Percentiles rank a stretch among this genome's conserved stretches.
These are phyloP conservation scores for Crithidia bombi DNA, from an alignment of 208 protist species.

Conservation along the genomic window DNA sequence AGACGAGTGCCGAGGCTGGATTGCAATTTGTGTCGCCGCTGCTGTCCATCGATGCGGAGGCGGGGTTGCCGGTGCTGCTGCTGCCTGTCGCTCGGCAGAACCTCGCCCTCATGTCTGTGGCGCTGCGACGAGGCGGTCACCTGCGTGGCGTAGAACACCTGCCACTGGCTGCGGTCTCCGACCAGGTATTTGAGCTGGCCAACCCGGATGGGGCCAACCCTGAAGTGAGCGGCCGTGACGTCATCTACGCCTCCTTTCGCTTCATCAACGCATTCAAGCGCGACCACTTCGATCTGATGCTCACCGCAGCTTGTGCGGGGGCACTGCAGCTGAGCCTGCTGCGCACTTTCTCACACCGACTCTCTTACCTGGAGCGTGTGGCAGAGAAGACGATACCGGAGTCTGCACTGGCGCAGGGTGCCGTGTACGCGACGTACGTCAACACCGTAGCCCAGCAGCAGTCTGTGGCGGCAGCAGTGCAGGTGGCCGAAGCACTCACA, in stretches of 20 bases:
- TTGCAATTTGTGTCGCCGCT: constrained; percentile 28
- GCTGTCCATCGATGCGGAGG: constrained; percentile 26
- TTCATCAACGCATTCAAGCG: constrained; percentile 37
- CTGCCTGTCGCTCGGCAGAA: constrained; percentile 74
- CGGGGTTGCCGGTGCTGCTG: constrained; percentile 45
- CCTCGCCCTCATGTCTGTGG: constrained; percentile 61
- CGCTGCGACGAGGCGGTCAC: constrained; percentile 38
- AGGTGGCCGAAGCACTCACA: constrained; percentile 32
- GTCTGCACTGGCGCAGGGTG: constrained; percentile 36
- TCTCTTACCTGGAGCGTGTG: constrained; percentile 57
- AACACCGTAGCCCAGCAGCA: constrained; percentile 38
- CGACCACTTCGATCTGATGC: constrained; percentile 29
- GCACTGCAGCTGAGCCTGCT: constrained; percentile 62
- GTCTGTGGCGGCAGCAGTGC: constrained; percentile 29
- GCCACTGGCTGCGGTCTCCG: constrained; percentile 72
- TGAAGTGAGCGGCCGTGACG: constrained; percentile 33
- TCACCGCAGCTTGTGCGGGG: constrained; percentile 46
- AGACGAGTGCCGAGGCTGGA: constrained; percentile 29
- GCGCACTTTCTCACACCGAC: constrained; percentile 46
- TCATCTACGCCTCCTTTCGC: constrained; percentile 46
- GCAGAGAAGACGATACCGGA: constrained; percentile 46
- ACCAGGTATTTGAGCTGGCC: constrained; percentile 50
- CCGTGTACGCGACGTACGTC: constrained; percentile 60
- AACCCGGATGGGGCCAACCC: constrained; percentile 31
- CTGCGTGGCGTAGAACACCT: constrained; percentile 41